phyloP scores from a whole-genome alignment of 139 green algal species.

The Auxenochlorella pyrenoidosa region DNA sequence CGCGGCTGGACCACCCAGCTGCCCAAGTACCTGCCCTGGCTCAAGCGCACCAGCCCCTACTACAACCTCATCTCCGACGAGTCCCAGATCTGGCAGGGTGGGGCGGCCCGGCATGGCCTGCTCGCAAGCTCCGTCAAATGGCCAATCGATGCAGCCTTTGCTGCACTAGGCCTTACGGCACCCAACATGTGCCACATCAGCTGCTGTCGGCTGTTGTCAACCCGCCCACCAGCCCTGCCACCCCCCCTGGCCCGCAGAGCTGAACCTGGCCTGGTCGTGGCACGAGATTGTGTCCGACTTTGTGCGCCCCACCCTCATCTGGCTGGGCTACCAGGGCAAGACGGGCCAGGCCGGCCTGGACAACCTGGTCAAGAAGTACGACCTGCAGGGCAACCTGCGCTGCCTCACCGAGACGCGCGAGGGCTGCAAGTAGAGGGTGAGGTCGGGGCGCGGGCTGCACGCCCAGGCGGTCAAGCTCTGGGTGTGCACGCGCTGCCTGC shows the following conservation, averaged over 20 bases:
- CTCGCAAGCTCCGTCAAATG: neutral
- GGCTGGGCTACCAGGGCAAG: neutral
- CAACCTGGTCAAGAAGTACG: neutral
- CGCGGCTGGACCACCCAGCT: neutral
- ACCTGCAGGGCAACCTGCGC: neutral
- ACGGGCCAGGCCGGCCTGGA: neutral
- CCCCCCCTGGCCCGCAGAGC: neutral
- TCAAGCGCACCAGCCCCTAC: neutral
- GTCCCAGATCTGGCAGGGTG: constrained; percentile 33
- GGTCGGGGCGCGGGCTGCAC: too few species aligned
- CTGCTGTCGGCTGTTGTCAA: neutral
- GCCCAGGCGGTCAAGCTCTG: too few species aligned
- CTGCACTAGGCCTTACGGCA: neutral
- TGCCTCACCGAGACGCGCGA: constrained; percentile 13
- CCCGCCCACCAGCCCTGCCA: neutral
- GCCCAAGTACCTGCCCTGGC: neutral
- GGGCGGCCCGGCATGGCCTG: neutral
- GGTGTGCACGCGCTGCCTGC: too few species aligned
- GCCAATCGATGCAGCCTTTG: too few species aligned
- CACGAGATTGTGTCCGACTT: constrained; percentile 32
- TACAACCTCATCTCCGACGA: constrained; percentile 34
- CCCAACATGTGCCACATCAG: too few species aligned
- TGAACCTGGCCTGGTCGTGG: constrained; percentile 23
- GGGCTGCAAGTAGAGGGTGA: neutral
- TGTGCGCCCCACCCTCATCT: constrained; percentile 14